Evolutionary conservation across 176 grass and related monocot genomes (phyloP), one percentile per base, ranked within the genome.

Genomic region (Aegilops longissima): DNA sequence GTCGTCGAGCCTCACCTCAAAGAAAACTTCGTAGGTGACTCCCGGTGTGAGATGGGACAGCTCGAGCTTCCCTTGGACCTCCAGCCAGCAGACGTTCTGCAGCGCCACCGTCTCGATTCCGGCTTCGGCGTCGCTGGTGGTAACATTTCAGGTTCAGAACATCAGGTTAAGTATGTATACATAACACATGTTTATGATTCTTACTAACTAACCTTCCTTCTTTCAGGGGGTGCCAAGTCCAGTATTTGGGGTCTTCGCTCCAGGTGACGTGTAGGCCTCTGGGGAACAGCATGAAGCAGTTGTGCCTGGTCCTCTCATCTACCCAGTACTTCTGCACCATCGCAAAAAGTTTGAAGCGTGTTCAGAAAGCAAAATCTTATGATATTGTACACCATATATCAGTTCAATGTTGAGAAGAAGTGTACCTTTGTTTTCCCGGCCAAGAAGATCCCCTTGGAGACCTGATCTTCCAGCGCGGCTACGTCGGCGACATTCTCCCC

Each of bases 251-350:
- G 30, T 89, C 83, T 10, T 91, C 89, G 6, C 86, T 68, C 92
- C 92, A 94, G 52, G 86, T 89, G 58, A 94, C 89, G 74, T 77
- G 73, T 8, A 94, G 49, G 6, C 76, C 86, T 44, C 84, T 94
- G 0, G 92, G 83, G 33, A 84, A 86, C 42, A 91, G 20, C 76
- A 83, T 81, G 86, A 91, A 84, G 70, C 86, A 91, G 76, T 89
- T 94, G 35, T 61, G 17, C 66, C 24, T 74, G 1, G 64, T 89
- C 31, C 44, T 83, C 27, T 52, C 66, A 5, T 94, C 86, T 64
- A 91, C 86, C 92, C 92, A 91, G 66, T 91, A 86, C 85, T 89
- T 91, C 89, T 91, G 86, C 69, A 86, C 3, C 23, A 9, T 27
- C 64, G 54, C 10, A 18, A 5, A 18, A 87, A 25, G 68, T 61